phyloP scores from a whole-genome alignment of 2,329 filamentous ascomycete species.

The Davidsoniella australis region DNA sequence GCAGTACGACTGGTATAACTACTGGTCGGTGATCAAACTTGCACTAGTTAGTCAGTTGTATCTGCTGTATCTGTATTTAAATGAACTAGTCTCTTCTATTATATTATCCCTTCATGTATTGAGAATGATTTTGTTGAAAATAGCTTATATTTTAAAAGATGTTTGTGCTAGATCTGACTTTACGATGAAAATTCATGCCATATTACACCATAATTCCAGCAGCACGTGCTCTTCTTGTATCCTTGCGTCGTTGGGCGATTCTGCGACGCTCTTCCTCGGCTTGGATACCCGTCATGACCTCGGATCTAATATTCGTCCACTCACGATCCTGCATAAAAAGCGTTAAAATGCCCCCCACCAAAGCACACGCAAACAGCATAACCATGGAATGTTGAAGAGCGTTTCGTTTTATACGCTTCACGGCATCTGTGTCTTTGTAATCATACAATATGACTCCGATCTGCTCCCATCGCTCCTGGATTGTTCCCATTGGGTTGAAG shows the following conservation, averaged over 20 bases:
- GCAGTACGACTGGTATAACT: slow-evolving; percentile 2
- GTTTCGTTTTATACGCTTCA: too few relatives aligned
- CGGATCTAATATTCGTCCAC: slow-evolving; percentile 2
- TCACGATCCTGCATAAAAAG: neutral
- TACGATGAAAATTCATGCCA: neutral
- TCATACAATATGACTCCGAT: neutral
- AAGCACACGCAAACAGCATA: neutral
- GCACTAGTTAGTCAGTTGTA: too few relatives aligned
- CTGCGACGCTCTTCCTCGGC: neutral
- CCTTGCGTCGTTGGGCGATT: neutral
- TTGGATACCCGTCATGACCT: slow-evolving; percentile 3
- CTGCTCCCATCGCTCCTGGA: neutral
- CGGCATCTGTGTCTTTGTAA: neutral
- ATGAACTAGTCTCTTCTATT: too few relatives aligned
- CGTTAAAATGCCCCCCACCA: neutral
- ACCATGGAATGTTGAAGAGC: neutral
- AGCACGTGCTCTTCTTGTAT: neutral
- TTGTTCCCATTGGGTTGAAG: neutral
- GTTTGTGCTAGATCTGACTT: neutral
- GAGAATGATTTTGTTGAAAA: too few relatives aligned
- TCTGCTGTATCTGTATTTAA: too few relatives aligned
- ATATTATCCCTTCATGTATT: too few relatives aligned
- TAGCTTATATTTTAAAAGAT: too few relatives aligned
- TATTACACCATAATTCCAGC: neutral
- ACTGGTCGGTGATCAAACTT: too few relatives aligned